Percentiles rank a stretch among this genome's conserved stretches.
These are phyloP conservation scores for Ajuga reptans DNA, from an alignment of 305 asterid species.

Conservation along the genomic window DNA sequence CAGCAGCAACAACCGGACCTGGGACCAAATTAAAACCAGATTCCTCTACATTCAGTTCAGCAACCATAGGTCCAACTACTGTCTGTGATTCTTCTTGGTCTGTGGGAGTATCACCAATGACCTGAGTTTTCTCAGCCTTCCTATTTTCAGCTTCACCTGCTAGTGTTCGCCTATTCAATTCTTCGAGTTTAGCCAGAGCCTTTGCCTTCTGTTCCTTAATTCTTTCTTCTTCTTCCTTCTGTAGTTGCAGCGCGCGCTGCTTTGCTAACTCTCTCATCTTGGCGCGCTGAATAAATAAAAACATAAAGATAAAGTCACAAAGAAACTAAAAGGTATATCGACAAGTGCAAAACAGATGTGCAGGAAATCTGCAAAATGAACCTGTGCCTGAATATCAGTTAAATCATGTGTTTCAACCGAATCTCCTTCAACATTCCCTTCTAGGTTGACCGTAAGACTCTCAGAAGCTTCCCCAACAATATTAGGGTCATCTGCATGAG, in stretches of 20 bases:
- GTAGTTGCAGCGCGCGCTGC: conserved; percentile 67
- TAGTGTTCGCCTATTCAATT: conserved; percentile 68
- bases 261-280: conserved; percentile 69
- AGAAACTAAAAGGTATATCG: conserved; percentile 13
- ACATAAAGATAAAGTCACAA: conserved; percentile 21
- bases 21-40: conserved; percentile 26
- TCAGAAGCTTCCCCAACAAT: conserved; percentile 40
- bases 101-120: conserved; percentile 20
- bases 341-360: neutral
- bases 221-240: conserved; percentile 84
- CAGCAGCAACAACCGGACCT: conserved; percentile 23
- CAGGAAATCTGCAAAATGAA: conserved; percentile 10
- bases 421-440: conserved; percentile 41
- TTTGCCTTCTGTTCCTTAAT: conserved; percentile 82
- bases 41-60: conserved; percentile 32
- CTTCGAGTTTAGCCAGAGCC: conserved; percentile 91
- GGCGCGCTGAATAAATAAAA: conserved; percentile 54
- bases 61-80: conserved; percentile 31
- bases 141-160: conserved; percentile 40
- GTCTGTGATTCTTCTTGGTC: conserved; percentile 32
- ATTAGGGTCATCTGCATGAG: conserved; percentile 28
- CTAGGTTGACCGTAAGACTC: conserved; percentile 23
- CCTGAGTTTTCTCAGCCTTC: conserved; percentile 31
- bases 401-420: conserved; percentile 46
- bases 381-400: conserved; percentile 68